phyloP scores from a whole-genome alignment of 176 grass and related monocot genomes.

The Triticum turgidum region DNA sequence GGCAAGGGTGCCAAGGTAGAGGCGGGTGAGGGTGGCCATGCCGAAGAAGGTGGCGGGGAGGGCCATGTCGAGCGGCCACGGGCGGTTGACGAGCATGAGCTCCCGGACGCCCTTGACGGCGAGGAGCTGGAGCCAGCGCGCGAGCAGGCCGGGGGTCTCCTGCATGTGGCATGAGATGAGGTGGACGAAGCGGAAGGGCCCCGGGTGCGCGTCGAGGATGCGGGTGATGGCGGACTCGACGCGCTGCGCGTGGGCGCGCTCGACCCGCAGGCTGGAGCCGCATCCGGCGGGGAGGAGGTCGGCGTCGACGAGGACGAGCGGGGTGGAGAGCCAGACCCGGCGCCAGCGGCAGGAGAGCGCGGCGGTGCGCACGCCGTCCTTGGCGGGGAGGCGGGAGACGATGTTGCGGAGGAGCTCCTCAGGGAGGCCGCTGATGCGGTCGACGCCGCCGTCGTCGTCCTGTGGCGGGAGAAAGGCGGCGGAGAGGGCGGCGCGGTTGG shows the following conservation, averaged over 20 bases:
- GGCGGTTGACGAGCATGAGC: background rate
- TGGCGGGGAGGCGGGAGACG: background rate
- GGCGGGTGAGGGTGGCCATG: background rate
- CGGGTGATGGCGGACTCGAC: background rate
- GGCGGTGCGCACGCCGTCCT: background rate
- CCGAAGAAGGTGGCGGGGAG: background rate
- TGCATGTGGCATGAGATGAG: background rate
- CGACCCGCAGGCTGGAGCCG: background rate
- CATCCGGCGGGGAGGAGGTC: background rate
- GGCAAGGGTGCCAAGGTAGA: background rate
- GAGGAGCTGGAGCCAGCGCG: constrained; percentile 2
- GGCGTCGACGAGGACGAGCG: background rate
- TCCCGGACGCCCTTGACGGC: background rate
- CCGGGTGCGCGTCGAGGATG: background rate
- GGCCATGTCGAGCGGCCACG: background rate
- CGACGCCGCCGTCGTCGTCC: background rate
- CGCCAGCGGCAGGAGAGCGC: background rate
- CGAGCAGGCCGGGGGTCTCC: background rate
- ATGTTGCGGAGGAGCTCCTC: background rate
- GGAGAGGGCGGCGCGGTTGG: background rate
- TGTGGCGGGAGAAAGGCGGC: background rate
- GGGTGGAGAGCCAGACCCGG: background rate
- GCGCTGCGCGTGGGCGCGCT: background rate
- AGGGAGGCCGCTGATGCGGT: background rate
- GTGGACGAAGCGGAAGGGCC: background rate